A percentile compares a stretch with the other conserved stretches of the same genome.
Evolutionary conservation across 179 eudicot species (phyloP).

Genomic region (Amaranthus tricolor): DNA sequence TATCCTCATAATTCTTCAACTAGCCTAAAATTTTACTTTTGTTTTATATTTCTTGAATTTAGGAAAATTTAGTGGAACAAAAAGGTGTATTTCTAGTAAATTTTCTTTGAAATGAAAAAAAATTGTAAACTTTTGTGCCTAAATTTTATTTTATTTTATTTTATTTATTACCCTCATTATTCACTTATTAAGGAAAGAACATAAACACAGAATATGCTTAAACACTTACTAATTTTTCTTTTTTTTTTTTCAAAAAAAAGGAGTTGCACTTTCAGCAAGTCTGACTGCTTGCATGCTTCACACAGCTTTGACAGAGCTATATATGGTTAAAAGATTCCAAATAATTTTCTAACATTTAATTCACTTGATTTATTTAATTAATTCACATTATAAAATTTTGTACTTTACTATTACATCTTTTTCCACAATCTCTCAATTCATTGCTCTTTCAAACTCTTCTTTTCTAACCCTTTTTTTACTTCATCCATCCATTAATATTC

Average conservation of each 20-base stretch:
- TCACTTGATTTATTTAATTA: background rate
- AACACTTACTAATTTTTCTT: background rate
- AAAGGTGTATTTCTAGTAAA: too few species aligned
- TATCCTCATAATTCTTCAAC: too few species aligned
- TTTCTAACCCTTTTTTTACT: conserved; percentile 8
- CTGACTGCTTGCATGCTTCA: conserved; percentile 31
- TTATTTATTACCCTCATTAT: too few species aligned
- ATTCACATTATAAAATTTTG: background rate
- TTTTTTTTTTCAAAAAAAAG: conserved; percentile 4
- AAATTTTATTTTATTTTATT: too few species aligned
- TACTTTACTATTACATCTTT: background rate
- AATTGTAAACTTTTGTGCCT: too few species aligned
- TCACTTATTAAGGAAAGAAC: background rate
- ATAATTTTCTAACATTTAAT: conserved; percentile 11
- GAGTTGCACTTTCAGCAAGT: conserved; percentile 23
- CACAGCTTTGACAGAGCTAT: conserved; percentile 31
- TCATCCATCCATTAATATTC: conserved; percentile 9
- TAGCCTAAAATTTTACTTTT: too few species aligned
- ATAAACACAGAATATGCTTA: background rate
- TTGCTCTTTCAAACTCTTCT: conserved; percentile 17
- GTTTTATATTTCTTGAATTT: too few species aligned
- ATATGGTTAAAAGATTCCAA: conserved; percentile 29
- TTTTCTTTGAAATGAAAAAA: too few species aligned
- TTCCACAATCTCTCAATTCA: background rate
- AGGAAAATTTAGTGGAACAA: too few species aligned